Evolutionary conservation across 2,329 filamentous ascomycete species (phyloP).

Genomic region (Aaosphaeria pasadenensis): DNA sequence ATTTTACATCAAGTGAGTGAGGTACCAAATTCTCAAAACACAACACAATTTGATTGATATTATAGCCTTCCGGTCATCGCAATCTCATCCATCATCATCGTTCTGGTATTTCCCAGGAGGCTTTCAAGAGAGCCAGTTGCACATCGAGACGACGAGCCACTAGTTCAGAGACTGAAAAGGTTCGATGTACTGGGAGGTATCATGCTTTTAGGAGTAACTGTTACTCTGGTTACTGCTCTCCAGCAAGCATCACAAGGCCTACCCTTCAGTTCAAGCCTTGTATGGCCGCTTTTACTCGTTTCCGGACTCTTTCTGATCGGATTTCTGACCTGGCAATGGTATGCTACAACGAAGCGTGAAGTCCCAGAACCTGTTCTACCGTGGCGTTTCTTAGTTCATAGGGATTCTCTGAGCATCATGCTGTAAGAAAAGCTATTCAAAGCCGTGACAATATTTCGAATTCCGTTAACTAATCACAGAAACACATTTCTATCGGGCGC

Average conservation of each 20-base stretch:
- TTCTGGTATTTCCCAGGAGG: conserved; percentile 1
- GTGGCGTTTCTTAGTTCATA: conserved; percentile 8
- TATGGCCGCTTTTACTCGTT: conserved; percentile 9
- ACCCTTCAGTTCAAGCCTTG: conserved; percentile 2
- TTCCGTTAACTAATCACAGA: conserved; percentile 2
- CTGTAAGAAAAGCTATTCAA: background rate
- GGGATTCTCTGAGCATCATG: background rate
- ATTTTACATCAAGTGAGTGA: conserved; percentile 15
- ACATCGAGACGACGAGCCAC: background rate
- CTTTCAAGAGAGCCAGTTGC: conserved; percentile 3
- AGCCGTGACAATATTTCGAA: background rate
- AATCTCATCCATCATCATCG: background rate
- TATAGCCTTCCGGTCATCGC: conserved; percentile 9
- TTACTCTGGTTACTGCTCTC: conserved; percentile 12
- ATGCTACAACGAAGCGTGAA: conserved; percentile 5
- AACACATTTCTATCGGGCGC: conserved; percentile 10
- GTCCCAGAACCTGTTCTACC: conserved; percentile 14
- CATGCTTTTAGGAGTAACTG: conserved; percentile 11
- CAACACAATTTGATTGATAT: too few species aligned
- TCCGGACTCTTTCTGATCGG: conserved; percentile 5
- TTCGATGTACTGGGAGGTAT: conserved; percentile 10
- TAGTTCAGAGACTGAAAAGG: background rate
- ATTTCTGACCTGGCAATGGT: conserved; percentile 15
- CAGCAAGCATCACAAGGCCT: conserved; percentile 11
- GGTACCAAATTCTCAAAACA: too few species aligned